phyloP scores from a whole-genome alignment of 2,329 filamentous ascomycete species.

The Conoideocrella luteorostrata region DNA sequence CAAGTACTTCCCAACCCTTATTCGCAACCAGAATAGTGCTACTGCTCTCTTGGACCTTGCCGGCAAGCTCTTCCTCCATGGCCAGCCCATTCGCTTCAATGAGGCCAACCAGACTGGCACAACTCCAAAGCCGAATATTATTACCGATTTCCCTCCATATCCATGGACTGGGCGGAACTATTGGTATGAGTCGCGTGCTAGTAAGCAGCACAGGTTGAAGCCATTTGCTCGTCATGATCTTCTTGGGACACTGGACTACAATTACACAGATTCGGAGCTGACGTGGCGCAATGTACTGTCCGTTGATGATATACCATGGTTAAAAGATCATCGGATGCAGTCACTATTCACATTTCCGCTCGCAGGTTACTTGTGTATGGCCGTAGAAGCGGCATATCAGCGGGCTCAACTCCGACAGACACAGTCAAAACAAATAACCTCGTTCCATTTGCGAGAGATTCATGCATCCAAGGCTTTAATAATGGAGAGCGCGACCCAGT shows the following conservation, averaged over 20 bases:
- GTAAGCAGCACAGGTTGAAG: slow-evolving; percentile 34
- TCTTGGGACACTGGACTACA: slow-evolving; percentile 38
- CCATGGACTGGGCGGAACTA: slow-evolving; percentile 42
- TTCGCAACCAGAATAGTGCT: slow-evolving; percentile 45
- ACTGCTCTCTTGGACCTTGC: slow-evolving; percentile 38
- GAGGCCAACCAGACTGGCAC: slow-evolving; percentile 35
- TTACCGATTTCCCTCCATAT: slow-evolving; percentile 41
- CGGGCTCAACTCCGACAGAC: no score
- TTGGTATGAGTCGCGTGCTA: slow-evolving; percentile 42
- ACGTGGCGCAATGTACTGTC: slow-evolving; percentile 43
- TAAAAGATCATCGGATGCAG: slow-evolving; percentile 52
- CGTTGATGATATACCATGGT: slow-evolving; percentile 47
- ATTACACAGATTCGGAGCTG: slow-evolving; percentile 38
- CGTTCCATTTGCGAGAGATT: slow-evolving; percentile 11
- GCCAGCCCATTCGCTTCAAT: slow-evolving; percentile 35
- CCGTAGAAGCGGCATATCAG: slow-evolving; percentile 39
- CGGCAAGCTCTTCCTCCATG: slow-evolving; percentile 37
- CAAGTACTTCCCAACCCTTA: slow-evolving; percentile 38
- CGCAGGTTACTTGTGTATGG: slow-evolving; percentile 46
- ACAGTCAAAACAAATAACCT: no score
- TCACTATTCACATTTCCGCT: slow-evolving; percentile 50
- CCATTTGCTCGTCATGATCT: slow-evolving; percentile 36
- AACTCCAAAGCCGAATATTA: slow-evolving; percentile 17
- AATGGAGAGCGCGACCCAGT: slow-evolving; percentile 18
- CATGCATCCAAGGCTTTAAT: slow-evolving; percentile 19